Evolutionary conservation across 148 eudicot genomes (phyloP), one percentile per base, ranked within the genome.

Genomic region (Rhododendron kiyosumense): DNA sequence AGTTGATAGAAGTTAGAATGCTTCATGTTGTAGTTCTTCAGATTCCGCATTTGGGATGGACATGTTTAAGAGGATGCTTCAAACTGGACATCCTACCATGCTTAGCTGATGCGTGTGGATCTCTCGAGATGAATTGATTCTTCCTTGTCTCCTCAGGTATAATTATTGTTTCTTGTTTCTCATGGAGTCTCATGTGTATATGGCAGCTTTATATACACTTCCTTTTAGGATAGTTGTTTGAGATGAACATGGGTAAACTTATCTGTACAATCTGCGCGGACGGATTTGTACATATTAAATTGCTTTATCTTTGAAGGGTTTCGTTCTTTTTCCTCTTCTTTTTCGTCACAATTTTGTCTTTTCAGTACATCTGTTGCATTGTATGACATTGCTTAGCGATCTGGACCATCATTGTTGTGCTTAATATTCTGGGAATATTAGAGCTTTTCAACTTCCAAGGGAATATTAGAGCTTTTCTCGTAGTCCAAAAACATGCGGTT

Each of bases 31-130:
- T 88, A 97, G 99, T 88, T 97, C 98, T 86, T 96, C 99, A 85
- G 99, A 95, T 90, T 94, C 93, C 59, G 93, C 98, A 34, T 96
- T 97, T 84, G 98, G 98, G 88, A 96, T 96, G 96, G 99, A 95
- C 90, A 94, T 97, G 93, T 88, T 97, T 77, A 97, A 95, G 94
- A 90, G 99, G 93, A 95, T 97, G 98, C 99, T 97, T 80, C 99
- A 97, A 89, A 97, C 99, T 69, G 99, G 99, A 85, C 98, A 97
- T 86, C 99, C 99, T 26, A 92, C 95, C 86, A 97, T 97, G 98
- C 98, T 97, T 84, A 95, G 99, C 91, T 97, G 93, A 97, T 83
- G 17, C 22, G n/a, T 83, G 17, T 15, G n/a, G 74, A 78, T 52
- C 81, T 67, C 49, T 79, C 54, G 43, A 46, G 82, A 71, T 59